Base-by-base conservation (phyloP, 345 rosid genomes). In the Kandelia obovata region DNA sequence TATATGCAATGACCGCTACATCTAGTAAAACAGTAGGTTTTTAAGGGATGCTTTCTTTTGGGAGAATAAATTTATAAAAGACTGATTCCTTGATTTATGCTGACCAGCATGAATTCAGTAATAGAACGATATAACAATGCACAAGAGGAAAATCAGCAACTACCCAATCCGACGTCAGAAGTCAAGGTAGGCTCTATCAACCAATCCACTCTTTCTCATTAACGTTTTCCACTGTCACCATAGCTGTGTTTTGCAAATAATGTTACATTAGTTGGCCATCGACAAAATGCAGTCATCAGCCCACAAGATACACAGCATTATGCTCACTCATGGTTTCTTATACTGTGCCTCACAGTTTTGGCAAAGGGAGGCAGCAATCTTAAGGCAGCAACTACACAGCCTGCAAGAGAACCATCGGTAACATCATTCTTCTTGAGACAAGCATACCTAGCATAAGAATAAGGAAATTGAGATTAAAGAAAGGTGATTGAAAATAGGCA, bases 101-200 rank as follows among this genome's bases (percentile, higher is more conserved):
- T 57, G 51, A 78, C n/a, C 87, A 90, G 96, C 79, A 85, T 88
- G 88, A 80, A 79, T 69, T 67, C 85, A 55, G 73, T 80, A 65
- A 77, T 88, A 43, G 96, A 90, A 58, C 79, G 87, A 67, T 88
- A 85, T 72, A 83, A 69, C 78, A 80, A 69, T 61, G 62, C 68
- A 76, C 86, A 83, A 82, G 85, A 81, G 62, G 88, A 82, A 53
- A 82, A 81, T 37, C 83, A 82, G 66, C 88, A 83, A 58, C 56
- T 79, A 56, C 61, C 70, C 63, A 85, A 77, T 79, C 86, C 89
- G 19, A 57, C 78, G 59, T 77, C 89, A 23, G 91, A 88, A 74
- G 81, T 78, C 73, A 82, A 90, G 89, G 96, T 88, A 86, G 8
- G 11, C 26, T 47, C 31, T 26, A 1, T 26, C 26, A 47, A 56